These are phyloP conservation scores for Malassezia japonica DNA, from an alignment of 1,284 basidiomycete species.

Conservation along the genomic window DNA sequence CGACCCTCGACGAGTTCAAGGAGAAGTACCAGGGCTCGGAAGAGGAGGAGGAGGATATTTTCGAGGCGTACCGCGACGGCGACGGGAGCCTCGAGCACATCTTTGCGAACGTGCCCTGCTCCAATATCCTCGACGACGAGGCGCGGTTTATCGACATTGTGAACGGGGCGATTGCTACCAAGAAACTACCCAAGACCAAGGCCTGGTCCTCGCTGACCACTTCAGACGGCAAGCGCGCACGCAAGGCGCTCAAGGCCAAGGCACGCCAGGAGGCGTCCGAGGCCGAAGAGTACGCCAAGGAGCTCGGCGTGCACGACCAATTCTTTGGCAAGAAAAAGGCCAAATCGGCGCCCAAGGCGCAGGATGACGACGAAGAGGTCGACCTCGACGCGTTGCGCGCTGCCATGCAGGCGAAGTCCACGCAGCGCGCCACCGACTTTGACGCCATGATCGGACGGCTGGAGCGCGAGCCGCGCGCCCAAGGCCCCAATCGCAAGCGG, in stretches of 20 bases:
- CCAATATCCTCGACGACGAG: slow-evolving; percentile 35
- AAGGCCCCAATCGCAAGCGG: not conserved
- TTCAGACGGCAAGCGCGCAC: slow-evolving; percentile 21
- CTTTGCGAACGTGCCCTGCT: slow-evolving; percentile 39
- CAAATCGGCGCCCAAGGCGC: not conserved
- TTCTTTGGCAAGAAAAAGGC: slow-evolving; percentile 28
- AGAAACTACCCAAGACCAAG: slow-evolving; percentile 22
- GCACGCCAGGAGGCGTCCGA: slow-evolving; percentile 31
- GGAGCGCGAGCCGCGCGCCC: slow-evolving; percentile 24
- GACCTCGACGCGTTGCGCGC: slow-evolving; percentile 25
- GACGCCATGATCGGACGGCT: slow-evolving; percentile 36
- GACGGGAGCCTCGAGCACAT: slow-evolving; percentile 31
- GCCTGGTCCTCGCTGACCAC: slow-evolving; percentile 19
- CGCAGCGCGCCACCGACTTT: slow-evolving; percentile 25
- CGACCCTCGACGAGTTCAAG: slow-evolving; percentile 39
- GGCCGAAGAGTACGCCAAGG: slow-evolving; percentile 35
- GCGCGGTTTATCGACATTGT: slow-evolving; percentile 30
- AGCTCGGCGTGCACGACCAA: slow-evolving; percentile 46
- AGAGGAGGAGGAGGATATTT: slow-evolving; percentile 39
- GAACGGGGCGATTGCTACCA: slow-evolving; percentile 23
- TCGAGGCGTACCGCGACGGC: slow-evolving; percentile 30
- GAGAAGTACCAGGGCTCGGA: slow-evolving; percentile 38
- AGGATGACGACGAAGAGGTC: slow-evolving; percentile 20
- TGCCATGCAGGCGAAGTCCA: slow-evolving; percentile 28
- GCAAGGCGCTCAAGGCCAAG: slow-evolving; percentile 25